phyloP scores from a whole-genome alignment of 1,284 basidiomycete genomes.

The Dichomitus squalens region DNA sequence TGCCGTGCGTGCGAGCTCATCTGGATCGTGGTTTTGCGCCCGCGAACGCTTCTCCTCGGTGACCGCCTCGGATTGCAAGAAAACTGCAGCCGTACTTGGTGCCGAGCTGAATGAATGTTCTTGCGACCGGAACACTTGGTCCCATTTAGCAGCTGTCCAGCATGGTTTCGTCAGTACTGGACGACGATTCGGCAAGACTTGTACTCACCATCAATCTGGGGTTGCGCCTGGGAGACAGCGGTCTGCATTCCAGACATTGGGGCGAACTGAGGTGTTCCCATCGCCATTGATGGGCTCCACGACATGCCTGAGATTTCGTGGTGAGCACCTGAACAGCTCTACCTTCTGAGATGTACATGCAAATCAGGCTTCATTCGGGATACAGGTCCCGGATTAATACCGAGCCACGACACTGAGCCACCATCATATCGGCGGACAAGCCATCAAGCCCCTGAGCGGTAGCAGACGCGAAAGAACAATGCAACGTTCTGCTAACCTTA shows the following conservation, averaged over 20 bases:
- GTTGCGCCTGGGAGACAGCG: constrained; percentile 6
- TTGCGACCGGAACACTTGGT: constrained; percentile 63
- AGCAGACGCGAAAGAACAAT: no score
- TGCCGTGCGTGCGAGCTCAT: constrained; percentile 79
- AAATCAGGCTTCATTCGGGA: no score
- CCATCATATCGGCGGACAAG: no score
- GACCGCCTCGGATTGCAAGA: constrained; percentile 25
- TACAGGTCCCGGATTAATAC: no score
- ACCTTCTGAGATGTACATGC: no score
- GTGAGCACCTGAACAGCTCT: neutral
- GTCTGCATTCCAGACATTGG: constrained; percentile 15
- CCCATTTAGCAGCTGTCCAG: constrained; percentile 47
- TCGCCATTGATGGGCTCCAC: constrained; percentile 9
- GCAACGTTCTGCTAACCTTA: no score
- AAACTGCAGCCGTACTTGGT: constrained; percentile 8
- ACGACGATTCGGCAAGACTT: neutral
- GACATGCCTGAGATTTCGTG: constrained; percentile 9
- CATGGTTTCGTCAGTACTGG: neutral
- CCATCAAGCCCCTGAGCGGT: no score
- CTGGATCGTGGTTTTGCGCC: constrained; percentile 39
- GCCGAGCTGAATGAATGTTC: constrained; percentile 39
- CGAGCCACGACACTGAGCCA: no score
- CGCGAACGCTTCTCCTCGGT: constrained; percentile 24
- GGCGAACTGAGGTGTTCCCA: constrained; percentile 10
- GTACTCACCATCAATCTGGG: constrained; percentile 22